Conservation (phyloP, 768 basidiomycete genomes). For the Rhodocollybia butyracea region DNA sequence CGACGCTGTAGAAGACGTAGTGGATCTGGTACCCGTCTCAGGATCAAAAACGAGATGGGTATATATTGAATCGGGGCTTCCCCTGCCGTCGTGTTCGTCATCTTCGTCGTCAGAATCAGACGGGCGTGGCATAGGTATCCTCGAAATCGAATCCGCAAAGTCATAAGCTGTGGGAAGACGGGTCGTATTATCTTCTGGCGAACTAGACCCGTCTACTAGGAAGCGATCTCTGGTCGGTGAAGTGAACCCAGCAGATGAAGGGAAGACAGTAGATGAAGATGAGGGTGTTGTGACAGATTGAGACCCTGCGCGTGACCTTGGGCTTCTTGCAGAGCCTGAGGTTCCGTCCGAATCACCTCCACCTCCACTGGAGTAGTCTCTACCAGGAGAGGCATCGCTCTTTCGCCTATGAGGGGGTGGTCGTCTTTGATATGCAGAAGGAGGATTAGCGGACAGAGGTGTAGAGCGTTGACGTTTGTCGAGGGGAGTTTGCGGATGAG, state of each 20-base stretch:
- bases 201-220: conserved; percentile 42
- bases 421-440: conserved; percentile 75
- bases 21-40: conserved; percentile 58
- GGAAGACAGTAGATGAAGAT: conserved; percentile 17
- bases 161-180: conserved; percentile 27
- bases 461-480: conserved; percentile 59
- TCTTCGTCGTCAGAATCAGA: conserved; percentile 51
- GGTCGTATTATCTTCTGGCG: conserved; percentile 35
- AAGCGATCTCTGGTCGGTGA: conserved; percentile 38
- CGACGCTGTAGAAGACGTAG: conserved; percentile 61
- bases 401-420: conserved; percentile 69
- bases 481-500: neutral
- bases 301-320: conserved; percentile 57
- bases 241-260: conserved; percentile 21
- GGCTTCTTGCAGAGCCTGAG: neutral
- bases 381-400: conserved; percentile 50
- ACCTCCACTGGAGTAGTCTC: conserved; percentile 26
- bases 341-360: conserved; percentile 77
- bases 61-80: neutral
- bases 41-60: conserved; percentile 39
- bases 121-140: conserved; percentile 56
- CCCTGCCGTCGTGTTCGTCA: conserved; percentile 37
- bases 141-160: conserved; percentile 46
- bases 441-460: conserved; percentile 54
- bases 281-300: conserved; percentile 59